Base-by-base conservation (phyloP, 2,329 filamentous ascomycete species). In the Epichloe coenophiala region DNA sequence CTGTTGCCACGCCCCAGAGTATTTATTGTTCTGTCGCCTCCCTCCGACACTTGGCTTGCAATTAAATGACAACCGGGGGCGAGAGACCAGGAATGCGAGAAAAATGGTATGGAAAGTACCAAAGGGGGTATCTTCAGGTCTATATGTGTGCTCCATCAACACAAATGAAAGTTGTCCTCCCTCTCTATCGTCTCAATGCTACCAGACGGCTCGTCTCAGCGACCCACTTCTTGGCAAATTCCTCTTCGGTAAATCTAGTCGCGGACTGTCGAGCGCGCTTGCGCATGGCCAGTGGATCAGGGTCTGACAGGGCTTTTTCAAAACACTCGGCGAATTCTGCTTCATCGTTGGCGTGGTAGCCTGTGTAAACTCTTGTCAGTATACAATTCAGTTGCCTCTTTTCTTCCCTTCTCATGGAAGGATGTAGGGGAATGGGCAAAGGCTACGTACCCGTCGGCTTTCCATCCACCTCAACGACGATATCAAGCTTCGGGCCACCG, bases 401-500 rank as follows among this genome's bases (percentile, higher is more conserved):
- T 5, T 31, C 8, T 37, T 43, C 15, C 6, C 5, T 23, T 8
- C n/a, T 41, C 12, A n/a, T 46, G 45, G 5, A 39, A n/a, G 19
- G 11, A n/a, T n/a, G 6, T 19, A 5, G 5, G 17, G 5, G 3
- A 17, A 12, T 7, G 12, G 21, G 27, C 15, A 8, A 13, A 21
- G 2, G 23, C 36, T 11, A 63, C 73, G 63, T 67, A 88, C 86
- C 86, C 35, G 86, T 96, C 11, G 84, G 81, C 56, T 84, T 71
- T 4, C 86, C 88, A 56, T 93, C 83, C 37, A 93, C 71, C 11
- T 86, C 76, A 9, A 88, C 78, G 15, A 97, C 91, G 58, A 98
- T 98, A 63, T 98, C 93, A 55, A 88, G 69, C 68, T 93, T 95
- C 2, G 93, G 93, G 0, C 93, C 93, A 8, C 91, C 93, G 47